Percentiles rank a stretch among this genome's conserved stretches.
Conservation (phyloP, 306 rosid species). For the Inga laurina region DNA sequence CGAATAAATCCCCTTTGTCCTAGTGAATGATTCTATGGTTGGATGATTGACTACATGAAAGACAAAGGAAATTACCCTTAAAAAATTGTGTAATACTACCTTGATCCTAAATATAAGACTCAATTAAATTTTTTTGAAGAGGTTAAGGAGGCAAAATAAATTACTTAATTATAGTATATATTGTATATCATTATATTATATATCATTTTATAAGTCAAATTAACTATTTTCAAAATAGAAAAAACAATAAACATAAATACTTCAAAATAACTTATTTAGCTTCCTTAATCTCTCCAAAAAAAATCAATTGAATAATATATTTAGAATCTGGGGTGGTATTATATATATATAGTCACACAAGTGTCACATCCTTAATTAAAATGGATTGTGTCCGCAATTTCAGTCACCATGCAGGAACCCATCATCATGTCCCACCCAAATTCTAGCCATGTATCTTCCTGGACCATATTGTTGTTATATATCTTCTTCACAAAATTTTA, state of each 20-base stretch:
- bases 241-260: no score
- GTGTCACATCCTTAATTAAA: conserved; percentile 21
- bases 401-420: conserved; percentile 33
- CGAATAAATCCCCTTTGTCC: not conserved
- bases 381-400: conserved; percentile 33
- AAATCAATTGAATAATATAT: no score
- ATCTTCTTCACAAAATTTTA: not conserved
- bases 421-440: conserved; percentile 12
- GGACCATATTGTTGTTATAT: not conserved
- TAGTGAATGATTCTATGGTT: not conserved
- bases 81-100: not conserved
- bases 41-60: not conserved
- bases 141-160: no score
- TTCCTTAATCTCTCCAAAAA: no score
- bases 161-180: no score
- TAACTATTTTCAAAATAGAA: no score
- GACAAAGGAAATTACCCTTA: not conserved
- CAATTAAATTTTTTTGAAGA: no score
- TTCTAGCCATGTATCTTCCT: not conserved
- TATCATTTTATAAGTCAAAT: no score
- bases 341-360: not conserved
- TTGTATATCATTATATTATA: no score
- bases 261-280: no score
- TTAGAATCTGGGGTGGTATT: no score
- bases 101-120: no score